A percentile compares a stretch with the other conserved stretches of the same genome.
Evolutionary conservation across 225 moss, liverwort and hornwort species (phyloP).

Genomic region (Asterella californica): DNA sequence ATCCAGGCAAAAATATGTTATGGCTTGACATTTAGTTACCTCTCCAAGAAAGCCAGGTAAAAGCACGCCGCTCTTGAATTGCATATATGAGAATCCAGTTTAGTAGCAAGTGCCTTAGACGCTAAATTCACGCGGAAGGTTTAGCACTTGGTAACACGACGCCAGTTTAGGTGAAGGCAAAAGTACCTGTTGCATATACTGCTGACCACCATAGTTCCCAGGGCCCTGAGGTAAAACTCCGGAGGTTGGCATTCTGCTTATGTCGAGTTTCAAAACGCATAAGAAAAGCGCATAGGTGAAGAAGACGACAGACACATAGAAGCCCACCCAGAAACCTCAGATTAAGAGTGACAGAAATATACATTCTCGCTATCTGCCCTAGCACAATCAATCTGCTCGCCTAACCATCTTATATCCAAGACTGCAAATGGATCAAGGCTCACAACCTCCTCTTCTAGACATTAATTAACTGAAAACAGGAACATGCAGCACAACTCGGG

Average conservation of each 20-base stretch:
- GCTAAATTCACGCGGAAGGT: neutral
- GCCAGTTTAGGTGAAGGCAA: neutral
- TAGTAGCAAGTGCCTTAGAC: neutral
- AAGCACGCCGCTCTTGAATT: neutral
- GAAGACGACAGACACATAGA: neutral
- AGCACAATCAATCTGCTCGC: neutral
- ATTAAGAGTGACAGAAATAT: neutral
- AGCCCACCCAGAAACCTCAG: neutral
- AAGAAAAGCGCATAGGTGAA: neutral
- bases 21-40: neutral
- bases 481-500: neutral
- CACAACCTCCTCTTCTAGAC: neutral
- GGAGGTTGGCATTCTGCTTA: conserved; percentile 53
- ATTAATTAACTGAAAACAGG: too few relatives aligned
- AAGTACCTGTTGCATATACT: conserved; percentile 72
- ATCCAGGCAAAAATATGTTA: neutral
- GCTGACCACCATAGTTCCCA: conserved; percentile 50
- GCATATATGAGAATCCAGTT: neutral
- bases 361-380: neutral
- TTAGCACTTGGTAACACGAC: neutral
- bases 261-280: neutral
- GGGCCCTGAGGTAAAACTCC: conserved; percentile 50
- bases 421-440: neutral
- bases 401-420: neutral
- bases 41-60: neutral